These are phyloP conservation scores for Panus rudis DNA, from an alignment of 768 basidiomycete species.

Conservation along the genomic window DNA sequence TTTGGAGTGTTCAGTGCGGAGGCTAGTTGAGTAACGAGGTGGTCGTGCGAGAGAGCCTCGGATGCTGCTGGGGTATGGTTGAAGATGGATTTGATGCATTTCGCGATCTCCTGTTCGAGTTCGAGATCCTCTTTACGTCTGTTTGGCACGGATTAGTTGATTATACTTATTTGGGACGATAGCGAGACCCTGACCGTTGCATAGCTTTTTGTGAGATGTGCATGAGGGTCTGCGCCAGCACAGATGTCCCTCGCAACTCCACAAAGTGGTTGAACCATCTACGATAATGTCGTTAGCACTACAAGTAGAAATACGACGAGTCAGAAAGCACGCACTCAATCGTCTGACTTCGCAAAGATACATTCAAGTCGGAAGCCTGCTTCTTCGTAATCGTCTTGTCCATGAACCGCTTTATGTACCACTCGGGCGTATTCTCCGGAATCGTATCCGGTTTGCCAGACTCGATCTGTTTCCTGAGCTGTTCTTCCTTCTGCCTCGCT, in stretches of 20 bases:
- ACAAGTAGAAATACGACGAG: background rate
- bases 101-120: constrained; percentile 84
- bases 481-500: constrained; percentile 58
- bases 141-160: constrained; percentile 3
- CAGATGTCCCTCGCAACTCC: constrained; percentile 71
- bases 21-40: constrained; percentile 72
- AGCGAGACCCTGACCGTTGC: constrained; percentile 42
- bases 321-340: constrained; percentile 47
- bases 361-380: constrained; percentile 68
- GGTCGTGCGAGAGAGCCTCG: constrained; percentile 68
- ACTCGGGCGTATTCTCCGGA: constrained; percentile 75
- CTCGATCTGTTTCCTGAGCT: constrained; percentile 53
- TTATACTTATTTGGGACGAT: constrained; percentile 5
- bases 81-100: constrained; percentile 78
- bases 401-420: constrained; percentile 88
- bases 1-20: constrained; percentile 78
- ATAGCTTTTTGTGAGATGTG: constrained; percentile 67
- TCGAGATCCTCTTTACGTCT: constrained; percentile 59
- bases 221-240: constrained; percentile 70
- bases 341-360: constrained; percentile 75
- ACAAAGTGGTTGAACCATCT: constrained; percentile 84
- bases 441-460: constrained; percentile 45
- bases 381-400: constrained; percentile 79
- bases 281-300: constrained; percentile 3
- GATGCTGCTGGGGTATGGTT: constrained; percentile 61